These are phyloP conservation scores for Taphrina pruni DNA, from an alignment of 1,139 yeast species.

Conservation along the genomic window DNA sequence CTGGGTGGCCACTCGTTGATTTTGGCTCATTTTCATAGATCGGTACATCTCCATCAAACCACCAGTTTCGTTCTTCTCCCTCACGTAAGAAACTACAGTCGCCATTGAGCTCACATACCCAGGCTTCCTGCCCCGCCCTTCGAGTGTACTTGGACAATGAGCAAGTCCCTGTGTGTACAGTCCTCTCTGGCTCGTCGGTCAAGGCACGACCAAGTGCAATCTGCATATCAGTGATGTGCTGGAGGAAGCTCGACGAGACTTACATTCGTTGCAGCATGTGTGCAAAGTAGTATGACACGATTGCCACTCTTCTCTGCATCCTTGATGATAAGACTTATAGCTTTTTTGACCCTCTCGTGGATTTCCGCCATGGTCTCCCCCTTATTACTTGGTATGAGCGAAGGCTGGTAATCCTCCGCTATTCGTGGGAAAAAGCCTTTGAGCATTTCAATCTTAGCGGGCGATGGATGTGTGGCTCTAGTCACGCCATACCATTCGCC, in stretches of 20 bases:
- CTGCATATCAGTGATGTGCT: constrained; percentile 47
- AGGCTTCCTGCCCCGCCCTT: constrained; percentile 56
- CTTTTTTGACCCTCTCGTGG: constrained; percentile 60
- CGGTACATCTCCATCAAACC: constrained; percentile 59
- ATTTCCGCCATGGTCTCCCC: constrained; percentile 75
- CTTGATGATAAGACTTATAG: constrained; percentile 61
- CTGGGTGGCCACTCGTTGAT: neutral
- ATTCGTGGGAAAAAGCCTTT: constrained; percentile 61
- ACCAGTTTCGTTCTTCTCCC: constrained; percentile 96
- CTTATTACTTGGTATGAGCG: constrained; percentile 61
- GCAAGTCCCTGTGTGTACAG: constrained; percentile 62
- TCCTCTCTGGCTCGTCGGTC: constrained; percentile 58
- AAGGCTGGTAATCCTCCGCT: constrained; percentile 53
- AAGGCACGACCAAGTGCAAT: constrained; percentile 77
- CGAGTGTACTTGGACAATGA: constrained; percentile 62
- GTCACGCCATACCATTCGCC: constrained; percentile 55
- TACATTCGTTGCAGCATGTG: constrained; percentile 77
- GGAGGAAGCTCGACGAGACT: neutral
- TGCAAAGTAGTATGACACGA: constrained; percentile 64
- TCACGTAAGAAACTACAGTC: constrained; percentile 65
- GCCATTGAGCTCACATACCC: constrained; percentile 70
- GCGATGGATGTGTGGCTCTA: constrained; percentile 51
- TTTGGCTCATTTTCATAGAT: constrained; percentile 35
- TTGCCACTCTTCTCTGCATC: constrained; percentile 59
- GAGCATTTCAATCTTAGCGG: constrained; percentile 63